Percentiles rank a stretch among this genome's conserved stretches.
Evolutionary conservation across 2,329 filamentous ascomycete genomes (phyloP).

Genomic region (Fusarium multiceps): DNA sequence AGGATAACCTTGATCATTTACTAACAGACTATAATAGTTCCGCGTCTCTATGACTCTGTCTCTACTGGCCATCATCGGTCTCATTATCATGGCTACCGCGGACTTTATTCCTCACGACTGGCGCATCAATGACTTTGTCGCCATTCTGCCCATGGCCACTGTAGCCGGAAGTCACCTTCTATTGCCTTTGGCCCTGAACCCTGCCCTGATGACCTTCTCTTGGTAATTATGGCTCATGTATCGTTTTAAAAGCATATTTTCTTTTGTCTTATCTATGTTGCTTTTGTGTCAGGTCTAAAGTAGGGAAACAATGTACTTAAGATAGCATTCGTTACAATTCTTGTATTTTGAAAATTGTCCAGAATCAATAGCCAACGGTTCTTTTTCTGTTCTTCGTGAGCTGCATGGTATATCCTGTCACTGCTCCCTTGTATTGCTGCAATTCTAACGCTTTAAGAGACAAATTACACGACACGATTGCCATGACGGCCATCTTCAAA

Average conservation of each 20-base stretch:
- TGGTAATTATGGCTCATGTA: slow-evolving; percentile 60
- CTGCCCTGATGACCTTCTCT: slow-evolving; percentile 83
- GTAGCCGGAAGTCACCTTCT: slow-evolving; percentile 77
- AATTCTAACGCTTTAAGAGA: background rate
- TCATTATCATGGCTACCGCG: slow-evolving; percentile 72
- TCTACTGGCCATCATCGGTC: slow-evolving; percentile 66
- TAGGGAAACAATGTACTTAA: slow-evolving; percentile 27
- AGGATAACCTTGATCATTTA: slow-evolving; percentile 37
- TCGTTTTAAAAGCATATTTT: slow-evolving; percentile 9
- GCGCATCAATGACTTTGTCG: slow-evolving; percentile 77
- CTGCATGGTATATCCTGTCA: background rate
- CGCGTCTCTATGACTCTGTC: slow-evolving; percentile 77
- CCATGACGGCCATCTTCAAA: background rate
- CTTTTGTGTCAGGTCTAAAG: background rate
- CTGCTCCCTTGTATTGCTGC: background rate
- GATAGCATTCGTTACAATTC: slow-evolving; percentile 12
- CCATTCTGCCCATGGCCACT: slow-evolving; percentile 80
- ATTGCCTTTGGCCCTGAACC: slow-evolving; percentile 78
- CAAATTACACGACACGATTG: background rate
- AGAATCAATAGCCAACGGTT: background rate
- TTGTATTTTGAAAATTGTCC: background rate
- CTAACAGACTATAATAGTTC: slow-evolving; percentile 61
- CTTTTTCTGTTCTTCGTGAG: background rate
- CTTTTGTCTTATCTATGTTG: background rate
- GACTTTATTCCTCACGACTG: slow-evolving; percentile 73